A percentile compares a stretch with the other conserved stretches of the same genome.
Conservation (phyloP, 192 early-diverging fungal species). For the Thamnidium elegans region DNA sequence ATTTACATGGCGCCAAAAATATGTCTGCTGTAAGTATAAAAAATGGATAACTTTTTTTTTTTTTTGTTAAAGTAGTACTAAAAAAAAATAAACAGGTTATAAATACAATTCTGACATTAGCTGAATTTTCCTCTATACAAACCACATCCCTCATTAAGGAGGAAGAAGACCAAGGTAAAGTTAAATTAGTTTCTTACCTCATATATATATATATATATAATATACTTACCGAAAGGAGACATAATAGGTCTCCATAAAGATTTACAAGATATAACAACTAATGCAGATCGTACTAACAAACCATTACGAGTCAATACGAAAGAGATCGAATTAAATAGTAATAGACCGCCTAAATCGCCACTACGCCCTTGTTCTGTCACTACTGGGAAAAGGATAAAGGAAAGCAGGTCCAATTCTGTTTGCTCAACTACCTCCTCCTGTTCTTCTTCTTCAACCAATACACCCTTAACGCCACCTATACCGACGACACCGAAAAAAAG, state of each 20-base stretch:
- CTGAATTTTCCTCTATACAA: neutral
- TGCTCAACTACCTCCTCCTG: too few species aligned
- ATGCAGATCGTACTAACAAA: neutral
- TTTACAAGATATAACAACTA: neutral
- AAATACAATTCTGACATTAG: conserved; percentile 62
- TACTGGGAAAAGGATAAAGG: neutral
- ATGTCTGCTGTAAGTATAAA: conserved; percentile 56
- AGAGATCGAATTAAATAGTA: neutral
- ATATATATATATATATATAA: too few species aligned
- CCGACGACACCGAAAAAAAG: neutral
- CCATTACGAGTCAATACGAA: neutral
- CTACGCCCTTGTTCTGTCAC: neutral
- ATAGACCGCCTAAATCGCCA: conserved; percentile 9
- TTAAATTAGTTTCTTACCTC: neutral
- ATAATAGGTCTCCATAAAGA: neutral
- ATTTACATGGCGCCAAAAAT: conserved; percentile 78
- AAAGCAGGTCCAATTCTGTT: too few species aligned
- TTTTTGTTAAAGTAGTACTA: too few species aligned
- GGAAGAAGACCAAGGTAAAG: neutral
- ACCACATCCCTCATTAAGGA: neutral
- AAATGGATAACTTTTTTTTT: too few species aligned
- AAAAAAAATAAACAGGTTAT: conserved; percentile 66
- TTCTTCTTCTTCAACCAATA: too few species aligned
- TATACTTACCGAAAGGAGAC: too few species aligned
- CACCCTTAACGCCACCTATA: too few species aligned